phyloP scores from a whole-genome alignment of 345 rosid species.

The Carallia brachiata region DNA sequence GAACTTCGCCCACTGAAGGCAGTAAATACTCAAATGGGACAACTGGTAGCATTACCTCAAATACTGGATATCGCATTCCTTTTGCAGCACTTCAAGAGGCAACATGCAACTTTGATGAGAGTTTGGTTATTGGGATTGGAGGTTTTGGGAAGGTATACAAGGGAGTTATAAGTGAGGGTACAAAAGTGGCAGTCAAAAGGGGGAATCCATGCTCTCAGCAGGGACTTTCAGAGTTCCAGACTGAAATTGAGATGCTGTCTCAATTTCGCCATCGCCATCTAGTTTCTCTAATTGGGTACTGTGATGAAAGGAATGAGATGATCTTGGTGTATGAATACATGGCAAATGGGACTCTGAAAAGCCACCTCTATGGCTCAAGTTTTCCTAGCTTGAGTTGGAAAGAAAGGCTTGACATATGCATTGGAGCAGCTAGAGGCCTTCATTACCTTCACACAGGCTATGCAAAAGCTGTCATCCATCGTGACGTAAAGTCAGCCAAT shows the following conservation, averaged over 20 bases:
- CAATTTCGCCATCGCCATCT: slow-evolving; percentile 77
- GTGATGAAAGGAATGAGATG: slow-evolving; percentile 75
- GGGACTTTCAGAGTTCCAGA: slow-evolving; percentile 72
- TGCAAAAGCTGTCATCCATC: slow-evolving; percentile 2
- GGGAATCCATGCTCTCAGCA: slow-evolving; percentile 73
- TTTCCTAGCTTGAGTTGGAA: slow-evolving; percentile 41
- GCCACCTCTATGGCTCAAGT: slow-evolving; percentile 61
- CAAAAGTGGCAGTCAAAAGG: slow-evolving; percentile 71
- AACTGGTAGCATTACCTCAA: slow-evolving; percentile 39
- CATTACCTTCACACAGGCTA: slow-evolving; percentile 5
- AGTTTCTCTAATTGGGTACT: slow-evolving; percentile 84
- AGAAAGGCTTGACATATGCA: not conserved
- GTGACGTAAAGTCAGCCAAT: not conserved
- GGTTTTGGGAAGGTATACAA: slow-evolving; percentile 82
- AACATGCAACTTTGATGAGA: slow-evolving; percentile 69
- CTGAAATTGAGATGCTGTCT: slow-evolving; percentile 79
- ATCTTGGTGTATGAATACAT: slow-evolving; percentile 71
- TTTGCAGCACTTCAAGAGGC: slow-evolving; percentile 60
- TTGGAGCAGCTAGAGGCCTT: slow-evolving; percentile 6
- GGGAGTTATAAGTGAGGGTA: slow-evolving; percentile 57
- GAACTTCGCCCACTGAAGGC: slow-evolving; percentile 46
- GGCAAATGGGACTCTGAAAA: slow-evolving; percentile 75
- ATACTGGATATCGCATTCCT: slow-evolving; percentile 51
- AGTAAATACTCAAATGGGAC: slow-evolving; percentile 60
- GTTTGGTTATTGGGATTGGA: slow-evolving; percentile 63